Evolutionary conservation across 179 eudicot genomes (phyloP).

Genomic region (Pouteria campechiana): DNA sequence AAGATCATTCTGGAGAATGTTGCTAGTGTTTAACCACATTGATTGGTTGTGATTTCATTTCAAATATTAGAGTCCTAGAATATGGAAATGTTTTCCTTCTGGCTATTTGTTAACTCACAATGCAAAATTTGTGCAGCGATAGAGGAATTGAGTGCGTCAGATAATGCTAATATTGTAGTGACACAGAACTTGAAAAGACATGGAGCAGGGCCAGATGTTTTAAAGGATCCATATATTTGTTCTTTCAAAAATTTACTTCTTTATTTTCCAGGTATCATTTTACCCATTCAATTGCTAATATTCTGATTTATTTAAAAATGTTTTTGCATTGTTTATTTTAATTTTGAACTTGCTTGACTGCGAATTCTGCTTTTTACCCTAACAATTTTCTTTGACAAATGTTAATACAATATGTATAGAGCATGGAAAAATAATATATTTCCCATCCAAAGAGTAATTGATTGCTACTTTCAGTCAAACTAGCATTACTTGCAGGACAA

Average conservation of each 20-base stretch:
- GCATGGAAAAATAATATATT: neutral
- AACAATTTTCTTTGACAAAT: neutral
- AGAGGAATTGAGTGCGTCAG: slow-evolving; percentile 33
- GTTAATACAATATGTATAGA: neutral
- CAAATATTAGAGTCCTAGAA: no score
- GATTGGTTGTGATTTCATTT: no score
- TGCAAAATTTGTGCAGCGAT: slow-evolving; percentile 57
- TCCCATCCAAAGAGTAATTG: neutral
- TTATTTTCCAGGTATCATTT: slow-evolving; percentile 61
- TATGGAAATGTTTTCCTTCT: no score
- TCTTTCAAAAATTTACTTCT: slow-evolving; percentile 56
- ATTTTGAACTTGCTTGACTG: no score
- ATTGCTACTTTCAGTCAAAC: no score
- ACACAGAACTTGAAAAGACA: slow-evolving; percentile 29
- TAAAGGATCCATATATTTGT: slow-evolving; percentile 50
- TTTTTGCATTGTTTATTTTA: no score
- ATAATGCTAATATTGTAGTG: slow-evolving; percentile 14
- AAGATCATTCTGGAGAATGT: no score
- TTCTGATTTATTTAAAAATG: neutral
- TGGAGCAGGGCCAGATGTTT: slow-evolving; percentile 57
- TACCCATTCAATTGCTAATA: neutral
- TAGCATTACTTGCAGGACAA: no score
- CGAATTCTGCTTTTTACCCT: no score
- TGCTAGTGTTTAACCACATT: no score
- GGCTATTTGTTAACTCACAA: no score